These are phyloP conservation scores for Botrytis galanthina DNA, from an alignment of 2,329 filamentous ascomycete genomes.

Conservation along the genomic window DNA sequence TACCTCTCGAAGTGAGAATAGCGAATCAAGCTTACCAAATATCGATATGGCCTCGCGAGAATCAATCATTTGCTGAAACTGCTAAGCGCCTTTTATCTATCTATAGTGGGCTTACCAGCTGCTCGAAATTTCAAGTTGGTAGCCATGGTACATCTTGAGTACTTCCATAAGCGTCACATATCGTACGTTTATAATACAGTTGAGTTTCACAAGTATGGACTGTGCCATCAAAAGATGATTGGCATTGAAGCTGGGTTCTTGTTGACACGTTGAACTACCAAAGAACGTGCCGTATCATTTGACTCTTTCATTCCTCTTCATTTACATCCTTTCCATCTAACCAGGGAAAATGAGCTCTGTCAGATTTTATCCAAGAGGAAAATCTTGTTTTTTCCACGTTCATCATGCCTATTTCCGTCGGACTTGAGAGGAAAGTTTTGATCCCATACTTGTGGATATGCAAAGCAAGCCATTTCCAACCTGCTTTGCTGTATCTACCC, in stretches of 20 bases:
- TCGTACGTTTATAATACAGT: slow-evolving; percentile 19
- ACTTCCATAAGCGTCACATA: slow-evolving; percentile 15
- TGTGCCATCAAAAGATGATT: slow-evolving; percentile 1
- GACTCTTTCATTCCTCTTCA: not conserved
- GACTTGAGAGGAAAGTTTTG: slow-evolving; percentile 12
- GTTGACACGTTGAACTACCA: not conserved
- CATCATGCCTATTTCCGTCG: slow-evolving; percentile 16
- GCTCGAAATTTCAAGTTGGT: slow-evolving; percentile 10
- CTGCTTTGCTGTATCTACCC: slow-evolving; percentile 10
- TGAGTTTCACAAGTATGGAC: not conserved
- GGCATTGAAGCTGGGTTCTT: slow-evolving; percentile 2
- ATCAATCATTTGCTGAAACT: not conserved
- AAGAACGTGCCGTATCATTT: not conserved
- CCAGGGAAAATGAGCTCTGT: not conserved
- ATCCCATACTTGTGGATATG: slow-evolving; percentile 4
- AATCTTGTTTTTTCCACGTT: slow-evolving; percentile 10
- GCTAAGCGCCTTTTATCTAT: not conserved
- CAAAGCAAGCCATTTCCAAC: slow-evolving; percentile 8
- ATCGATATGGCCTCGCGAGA: not conserved
- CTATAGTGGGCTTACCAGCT: not conserved
- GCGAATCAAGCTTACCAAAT: not conserved
- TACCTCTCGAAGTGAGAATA: not conserved
- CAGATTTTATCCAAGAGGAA: not conserved
- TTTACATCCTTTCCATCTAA: not conserved
- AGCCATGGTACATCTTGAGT: slow-evolving; percentile 15